Percentiles rank a stretch among this genome's conserved stretches.
Conservation (phyloP, 225 moss, liverwort and hornwort genomes). For the Lunularia cruciata region DNA sequence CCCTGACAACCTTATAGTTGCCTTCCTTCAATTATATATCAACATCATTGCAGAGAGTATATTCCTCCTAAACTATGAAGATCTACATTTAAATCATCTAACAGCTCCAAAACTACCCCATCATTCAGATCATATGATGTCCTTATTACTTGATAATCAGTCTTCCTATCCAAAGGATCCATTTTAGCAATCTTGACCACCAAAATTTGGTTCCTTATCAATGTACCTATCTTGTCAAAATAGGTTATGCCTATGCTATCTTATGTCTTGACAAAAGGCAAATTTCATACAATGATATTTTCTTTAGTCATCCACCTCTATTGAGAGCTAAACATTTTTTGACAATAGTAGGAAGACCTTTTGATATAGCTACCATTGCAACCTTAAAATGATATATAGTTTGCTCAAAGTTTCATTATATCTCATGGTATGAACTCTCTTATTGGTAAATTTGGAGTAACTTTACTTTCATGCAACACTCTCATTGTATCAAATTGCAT, state of each 20-base stretch:
- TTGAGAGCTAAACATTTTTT: constrained; percentile 63
- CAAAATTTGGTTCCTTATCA: constrained; percentile 59
- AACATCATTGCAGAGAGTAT: constrained; percentile 59
- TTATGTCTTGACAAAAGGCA: constrained; percentile 60
- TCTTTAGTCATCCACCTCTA: constrained; percentile 59
- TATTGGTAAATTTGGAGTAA: constrained; percentile 44
- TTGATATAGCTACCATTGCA: constrained; percentile 61
- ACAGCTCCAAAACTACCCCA: constrained; percentile 44
- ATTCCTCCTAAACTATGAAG: constrained; percentile 46
- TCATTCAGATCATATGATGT: constrained; percentile 53
- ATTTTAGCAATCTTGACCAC: constrained; percentile 45
- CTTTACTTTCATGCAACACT: constrained; percentile 33
- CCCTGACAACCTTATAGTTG: constrained; percentile 37
- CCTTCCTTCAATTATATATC: constrained; percentile 49
- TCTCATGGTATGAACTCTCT: constrained; percentile 58
- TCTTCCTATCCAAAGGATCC: constrained; percentile 31
- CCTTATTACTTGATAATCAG: constrained; percentile 46
- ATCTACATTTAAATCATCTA: constrained; percentile 41
- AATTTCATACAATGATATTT: constrained; percentile 59
- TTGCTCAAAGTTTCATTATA: constrained; percentile 52
- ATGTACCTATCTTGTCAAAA: constrained; percentile 61
- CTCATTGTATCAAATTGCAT: constrained; percentile 50
- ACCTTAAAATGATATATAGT: constrained; percentile 62
- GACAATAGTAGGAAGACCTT: constrained; percentile 62
- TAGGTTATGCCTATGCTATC: constrained; percentile 57